Evolutionary conservation across 371 early-diverging fungal genomes (phyloP), one percentile per base, ranked within the genome.

Genomic region (Mucor mucedo): DNA sequence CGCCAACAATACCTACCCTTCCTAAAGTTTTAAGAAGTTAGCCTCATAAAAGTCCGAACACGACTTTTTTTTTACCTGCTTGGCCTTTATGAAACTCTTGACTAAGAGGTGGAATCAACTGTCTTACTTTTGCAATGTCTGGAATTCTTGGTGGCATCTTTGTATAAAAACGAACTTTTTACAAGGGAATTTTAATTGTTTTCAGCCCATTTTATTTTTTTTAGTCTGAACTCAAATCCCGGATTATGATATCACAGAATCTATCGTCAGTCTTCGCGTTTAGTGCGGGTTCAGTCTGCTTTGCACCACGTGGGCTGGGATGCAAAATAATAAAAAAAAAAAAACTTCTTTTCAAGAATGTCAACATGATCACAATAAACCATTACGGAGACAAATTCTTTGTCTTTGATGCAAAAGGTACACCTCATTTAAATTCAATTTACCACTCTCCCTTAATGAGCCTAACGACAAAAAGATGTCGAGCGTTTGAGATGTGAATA

Each of bases 41-140:
- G 4, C 11, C 0, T 10, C 28, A 29, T 50, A 30, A 10, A 7
- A 2, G 5, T 3, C 5, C 5, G 39, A 10, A 16, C 10, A 8
- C 6, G 8, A 10, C 13, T 48, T 2, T 57, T 30, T 53, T 16
- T 40, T 42, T 76, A 90, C 92, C 94, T 66, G 90, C 87, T 79
- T 95, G 95, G 35, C 97, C 97, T 73, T 96, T 96, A 77, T 91
- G 92, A 50, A 93, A 70, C 42, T 77, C 70, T 33, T 61, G 59
- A 4, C 84, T 75, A 39, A 94, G 85, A 14, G 91, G 90, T 16
- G 93, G 95, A 58, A 95, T 82, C 10, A 94, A 72, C 52, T 85
- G 79, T 9, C 85, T 79, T 16, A 88, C 75, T 58, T 75, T 76
- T 8, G 70, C 65, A 30, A 87, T 74, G 56, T 76, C 78, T 27